Evolutionary conservation across 2,329 filamentous ascomycete genomes (phyloP), one percentile per base, ranked within the genome.

Genomic region (Orbilia ellipsospora): DNA sequence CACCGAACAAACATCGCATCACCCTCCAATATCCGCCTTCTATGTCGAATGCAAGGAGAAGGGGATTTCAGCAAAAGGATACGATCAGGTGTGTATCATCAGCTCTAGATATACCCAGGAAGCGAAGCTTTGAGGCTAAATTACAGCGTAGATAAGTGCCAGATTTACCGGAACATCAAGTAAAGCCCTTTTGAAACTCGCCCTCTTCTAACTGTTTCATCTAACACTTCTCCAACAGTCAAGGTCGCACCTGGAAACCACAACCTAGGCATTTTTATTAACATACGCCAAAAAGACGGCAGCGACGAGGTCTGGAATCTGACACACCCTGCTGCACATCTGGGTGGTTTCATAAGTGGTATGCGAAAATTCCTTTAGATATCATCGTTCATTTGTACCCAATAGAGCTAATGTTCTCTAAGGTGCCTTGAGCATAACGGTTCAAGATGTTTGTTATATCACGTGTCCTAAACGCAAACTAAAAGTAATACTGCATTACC

Each of bases 1-100:
- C 75, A 98, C 95, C 26, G 95, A 99, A 83, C 95, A 99, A 84
- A 99, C 95, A 7, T 97, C 93, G 6, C 95, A 99, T 80, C 95
- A 99, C 83, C 95, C 95, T 40, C 95, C 95, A 8, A 94, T 99
- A 78, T 98, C 94, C 79, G 95, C 95, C 13, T 99, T 96, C 83
- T 94, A 92, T 82, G 90, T 97, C 78, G 90, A 93, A 81, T 99
- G 95, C 81, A 93, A 94, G 0, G 92, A 96, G 79, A 94, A 93
- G 81, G 95, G 94, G 28, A 87, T 99, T 78, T 89, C 89, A 44
- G 95, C 95, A 15, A 88, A 91, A 72, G 95, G 95, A 0, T 99
- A 94, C 81, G 95, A 99, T 81, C 95, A 99, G 57, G 70, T 57
- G 31, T n/a, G 63, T 52, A 62, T 65, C 63, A n/a, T 65, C 31